Base-by-base conservation (phyloP, 495 filamentous ascomycete species). In the Aspergillus sclerotioniger region DNA sequence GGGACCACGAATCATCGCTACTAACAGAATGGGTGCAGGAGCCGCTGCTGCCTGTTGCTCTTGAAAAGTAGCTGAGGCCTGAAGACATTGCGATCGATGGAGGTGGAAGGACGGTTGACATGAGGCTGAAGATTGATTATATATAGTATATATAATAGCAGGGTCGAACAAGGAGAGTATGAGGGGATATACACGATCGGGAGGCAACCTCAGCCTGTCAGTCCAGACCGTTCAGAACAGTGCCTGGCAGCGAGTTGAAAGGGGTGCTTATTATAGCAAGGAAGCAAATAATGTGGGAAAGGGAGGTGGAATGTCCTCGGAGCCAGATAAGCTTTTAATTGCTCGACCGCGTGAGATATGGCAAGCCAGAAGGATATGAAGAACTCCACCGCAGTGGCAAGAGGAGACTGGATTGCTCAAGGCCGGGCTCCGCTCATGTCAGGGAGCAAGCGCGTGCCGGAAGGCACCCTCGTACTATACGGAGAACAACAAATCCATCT, bases 1-100 rank as follows among this genome's bases (percentile, higher is more conserved):
- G 73, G 71, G 73, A 72, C 61, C 71, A 66, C 32, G 69, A 59
- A 60, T 77, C 74, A 58, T 70, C 72, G 53, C 67, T 63, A 59
- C 67, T 71, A 45, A 67, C 55, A 17, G 74, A 68, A 51, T 67
- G 61, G 54, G 68, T 69, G 52, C 68, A 69, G 51, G 72, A 70
- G 45, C 65, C 61, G 39, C 71, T 61, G 35, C 63, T 64, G 58
- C 67, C 61, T 59, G 69, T 65, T 25, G 66, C 58, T 57, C 66
- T 64, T 32, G 75, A 71, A 32, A 76, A 64, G 45, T 73, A 69
- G 48, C 66, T 66, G 51, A 73, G 64, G 60, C 58, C 63, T 33
- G 65, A 67, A 57, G 74, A 67, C 58, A 70, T 66, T 59, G 72
- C 63, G 56, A 71, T 68, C 37, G 69, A 44, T 52, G 61, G 70